Conservation (phyloP, 164 flowering plant species). For the Buxus sempervirens region DNA sequence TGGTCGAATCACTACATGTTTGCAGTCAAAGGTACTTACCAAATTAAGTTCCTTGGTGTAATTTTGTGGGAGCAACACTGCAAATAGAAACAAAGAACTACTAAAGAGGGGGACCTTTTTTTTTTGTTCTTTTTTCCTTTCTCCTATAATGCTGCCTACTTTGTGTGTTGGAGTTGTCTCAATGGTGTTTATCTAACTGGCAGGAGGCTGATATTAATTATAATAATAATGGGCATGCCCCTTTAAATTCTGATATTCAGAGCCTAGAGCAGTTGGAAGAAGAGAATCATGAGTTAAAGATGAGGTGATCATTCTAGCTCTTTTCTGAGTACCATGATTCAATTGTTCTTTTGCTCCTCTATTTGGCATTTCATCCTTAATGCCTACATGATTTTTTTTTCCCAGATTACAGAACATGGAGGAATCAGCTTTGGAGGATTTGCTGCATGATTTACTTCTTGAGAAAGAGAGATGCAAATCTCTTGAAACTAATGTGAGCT, state of each 20-base stretch:
- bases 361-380: neutral
- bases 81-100: no score
- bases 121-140: no score
- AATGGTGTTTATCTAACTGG: conserved; percentile 4
- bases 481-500: conserved; percentile 52
- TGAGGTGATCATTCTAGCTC: conserved; percentile 34
- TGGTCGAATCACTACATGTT: conserved; percentile 11
- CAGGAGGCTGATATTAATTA: conserved; percentile 20
- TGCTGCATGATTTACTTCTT: conserved; percentile 31
- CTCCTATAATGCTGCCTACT: neutral
- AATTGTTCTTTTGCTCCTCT: neutral
- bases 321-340: neutral
- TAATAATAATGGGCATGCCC: conserved; percentile 8
- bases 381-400: neutral
- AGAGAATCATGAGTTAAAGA: conserved; percentile 47
- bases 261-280: conserved; percentile 34
- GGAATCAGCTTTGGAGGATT: conserved; percentile 20
- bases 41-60: neutral
- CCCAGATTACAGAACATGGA: conserved; percentile 48
- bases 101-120: no score
- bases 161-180: neutral
- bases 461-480: conserved; percentile 47
- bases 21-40: conserved; percentile 26
- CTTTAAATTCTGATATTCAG: conserved; percentile 13
- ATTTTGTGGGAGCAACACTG: neutral